Conservation (phyloP, 805 yeast genomes). For the Starmerella scarabaei region DNA sequence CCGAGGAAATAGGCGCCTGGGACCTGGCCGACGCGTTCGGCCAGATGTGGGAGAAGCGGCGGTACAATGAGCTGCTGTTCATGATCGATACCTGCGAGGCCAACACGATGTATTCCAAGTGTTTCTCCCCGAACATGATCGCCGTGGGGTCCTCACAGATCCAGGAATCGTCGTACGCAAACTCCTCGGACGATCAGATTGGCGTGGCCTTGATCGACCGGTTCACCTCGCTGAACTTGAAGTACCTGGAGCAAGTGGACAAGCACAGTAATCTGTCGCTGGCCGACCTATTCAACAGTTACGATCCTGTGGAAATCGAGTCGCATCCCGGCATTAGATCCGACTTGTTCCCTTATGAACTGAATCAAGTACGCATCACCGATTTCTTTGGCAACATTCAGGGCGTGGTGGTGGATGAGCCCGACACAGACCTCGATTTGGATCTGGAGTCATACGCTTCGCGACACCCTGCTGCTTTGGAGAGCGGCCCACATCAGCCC, state of each 20-base stretch:
- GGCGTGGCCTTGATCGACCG: slow-evolving; percentile 98
- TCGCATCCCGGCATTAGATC: slow-evolving; percentile 88
- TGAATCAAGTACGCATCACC: slow-evolving; percentile 60
- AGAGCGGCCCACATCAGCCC: too few species aligned
- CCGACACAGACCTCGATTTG: slow-evolving; percentile 26
- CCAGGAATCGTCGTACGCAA: slow-evolving; percentile 87
- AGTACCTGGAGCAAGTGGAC: slow-evolving; percentile 69
- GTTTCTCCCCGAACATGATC: slow-evolving; percentile 82
- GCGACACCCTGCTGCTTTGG: too few species aligned
- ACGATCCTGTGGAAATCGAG: slow-evolving; percentile 73
- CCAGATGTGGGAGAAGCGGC: slow-evolving; percentile 90
- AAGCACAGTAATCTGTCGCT: slow-evolving; percentile 63
- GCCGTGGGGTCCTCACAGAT: slow-evolving; percentile 84
- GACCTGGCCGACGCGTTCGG: slow-evolving; percentile 95
- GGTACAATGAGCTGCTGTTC: slow-evolving; percentile 89
- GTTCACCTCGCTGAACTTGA: slow-evolving; percentile 84
- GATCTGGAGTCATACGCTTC: slow-evolving; percentile 25
- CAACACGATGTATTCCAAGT: slow-evolving; percentile 87
- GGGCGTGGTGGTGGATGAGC: slow-evolving; percentile 52
- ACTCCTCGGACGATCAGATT: slow-evolving; percentile 85
- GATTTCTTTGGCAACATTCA: slow-evolving; percentile 93
- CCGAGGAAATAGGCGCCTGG: slow-evolving; percentile 90
- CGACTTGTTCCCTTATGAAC: slow-evolving; percentile 57
- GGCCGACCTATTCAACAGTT: slow-evolving; percentile 72
- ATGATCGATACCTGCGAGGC: slow-evolving; percentile 99